A percentile compares a stretch with the other conserved stretches of the same genome.
Conservation (phyloP, 73 alveolate genomes). For the Tetrahymena malaccensis region DNA sequence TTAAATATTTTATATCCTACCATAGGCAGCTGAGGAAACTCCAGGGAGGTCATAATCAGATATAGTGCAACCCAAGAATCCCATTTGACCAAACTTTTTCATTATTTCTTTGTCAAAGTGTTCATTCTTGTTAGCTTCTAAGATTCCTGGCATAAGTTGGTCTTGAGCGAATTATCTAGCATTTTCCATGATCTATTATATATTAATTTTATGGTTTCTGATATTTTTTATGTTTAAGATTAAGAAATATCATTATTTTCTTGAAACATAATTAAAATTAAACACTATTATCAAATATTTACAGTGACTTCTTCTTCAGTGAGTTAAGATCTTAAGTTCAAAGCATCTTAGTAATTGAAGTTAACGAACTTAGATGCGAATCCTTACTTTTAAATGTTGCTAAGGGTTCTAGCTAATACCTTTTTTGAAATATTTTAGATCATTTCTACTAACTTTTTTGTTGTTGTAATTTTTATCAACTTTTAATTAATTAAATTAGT, state of each 20-base stretch:
- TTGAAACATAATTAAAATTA: not conserved
- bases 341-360: conserved; percentile 15
- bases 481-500: not conserved
- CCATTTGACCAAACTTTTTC: conserved; percentile 68
- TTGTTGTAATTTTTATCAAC: not conserved
- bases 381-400: not conserved
- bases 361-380: not conserved
- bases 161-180: conserved; percentile 61
- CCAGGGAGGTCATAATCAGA: conserved; percentile 84
- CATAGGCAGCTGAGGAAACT: conserved; percentile 80
- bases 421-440: not conserved
- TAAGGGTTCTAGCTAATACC: not conserved
- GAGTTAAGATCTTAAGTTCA: conserved; percentile 12
- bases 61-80: conserved; percentile 74
- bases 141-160: conserved; percentile 52
- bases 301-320: conserved; percentile 24
- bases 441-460: not conserved
- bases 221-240: not conserved
- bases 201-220: not conserved
- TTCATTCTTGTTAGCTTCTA: conserved; percentile 57
- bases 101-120: conserved; percentile 52
- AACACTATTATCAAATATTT: not conserved
- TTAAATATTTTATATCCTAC: conserved; percentile 2
- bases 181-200: conserved; percentile 43
- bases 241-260: not conserved